These are phyloP conservation scores for Dryas alaskensis DNA, from an alignment of 306 rosid genomes.

Conservation along the genomic window DNA sequence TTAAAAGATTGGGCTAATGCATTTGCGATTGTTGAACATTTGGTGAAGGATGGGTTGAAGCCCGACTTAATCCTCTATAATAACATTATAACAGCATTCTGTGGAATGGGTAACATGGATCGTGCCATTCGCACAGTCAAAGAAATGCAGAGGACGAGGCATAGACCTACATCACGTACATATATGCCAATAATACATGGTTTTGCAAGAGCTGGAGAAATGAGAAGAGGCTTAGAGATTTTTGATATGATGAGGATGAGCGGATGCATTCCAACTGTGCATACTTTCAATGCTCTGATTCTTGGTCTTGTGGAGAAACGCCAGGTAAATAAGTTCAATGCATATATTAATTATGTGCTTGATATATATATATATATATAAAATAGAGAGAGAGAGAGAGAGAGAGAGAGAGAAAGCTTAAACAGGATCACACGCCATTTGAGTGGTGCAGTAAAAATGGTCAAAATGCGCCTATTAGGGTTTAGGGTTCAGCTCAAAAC, in stretches of 20 bases:
- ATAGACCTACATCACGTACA: slow-evolving; percentile 82
- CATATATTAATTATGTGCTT: background rate
- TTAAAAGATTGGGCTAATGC: slow-evolving; percentile 98
- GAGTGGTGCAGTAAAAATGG: no score
- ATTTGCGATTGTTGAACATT: slow-evolving; percentile 77
- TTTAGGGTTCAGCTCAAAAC: no score
- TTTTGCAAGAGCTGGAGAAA: slow-evolving; percentile 86
- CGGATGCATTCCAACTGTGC: slow-evolving; percentile 94
- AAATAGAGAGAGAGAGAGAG: no score
- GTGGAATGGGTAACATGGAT: slow-evolving; percentile 95
- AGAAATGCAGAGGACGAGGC: slow-evolving; percentile 81
- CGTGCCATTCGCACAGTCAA: slow-evolving; percentile 73
- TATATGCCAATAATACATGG: slow-evolving; percentile 92
- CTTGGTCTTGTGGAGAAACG: slow-evolving; percentile 94
- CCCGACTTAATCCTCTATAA: slow-evolving; percentile 89
- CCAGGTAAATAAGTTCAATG: slow-evolving; percentile 54
- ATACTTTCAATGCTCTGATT: slow-evolving; percentile 89
- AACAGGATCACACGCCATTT: no score
- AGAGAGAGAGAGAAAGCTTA: no score
- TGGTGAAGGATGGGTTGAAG: slow-evolving; percentile 70
- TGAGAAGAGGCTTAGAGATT: slow-evolving; percentile 70
- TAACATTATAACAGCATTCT: slow-evolving; percentile 77
- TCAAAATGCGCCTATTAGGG: no score
- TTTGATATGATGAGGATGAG: slow-evolving; percentile 92
- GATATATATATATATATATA: background rate